Conservation (phyloP, 768 basidiomycete species). For the Antrodiella citrinella region DNA sequence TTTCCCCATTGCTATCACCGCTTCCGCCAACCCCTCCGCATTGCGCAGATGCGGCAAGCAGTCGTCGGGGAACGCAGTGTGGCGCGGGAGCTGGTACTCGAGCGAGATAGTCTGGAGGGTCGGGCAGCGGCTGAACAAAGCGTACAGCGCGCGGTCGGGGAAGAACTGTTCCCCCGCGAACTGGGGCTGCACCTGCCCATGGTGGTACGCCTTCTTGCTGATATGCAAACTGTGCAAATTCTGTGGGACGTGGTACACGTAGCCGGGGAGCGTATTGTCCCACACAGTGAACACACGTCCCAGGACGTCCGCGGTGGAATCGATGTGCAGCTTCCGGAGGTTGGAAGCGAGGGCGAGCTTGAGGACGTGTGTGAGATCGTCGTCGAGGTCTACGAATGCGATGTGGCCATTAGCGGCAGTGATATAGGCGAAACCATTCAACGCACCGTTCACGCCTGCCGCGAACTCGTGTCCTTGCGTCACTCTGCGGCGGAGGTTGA, state of each 20-base stretch:
- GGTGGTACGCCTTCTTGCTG: slow-evolving; percentile 11
- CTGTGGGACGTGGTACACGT: slow-evolving; percentile 11
- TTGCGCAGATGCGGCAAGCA: slow-evolving; percentile 8
- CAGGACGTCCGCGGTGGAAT: slow-evolving; percentile 34
- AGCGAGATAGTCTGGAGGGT: slow-evolving; percentile 11
- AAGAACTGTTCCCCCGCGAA: slow-evolving; percentile 13
- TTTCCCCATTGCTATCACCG: slow-evolving; percentile 5
- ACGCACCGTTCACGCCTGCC: slow-evolving; percentile 2
- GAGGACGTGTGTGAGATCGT: slow-evolving; percentile 15
- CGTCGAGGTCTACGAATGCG: slow-evolving; percentile 10
- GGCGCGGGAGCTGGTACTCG: slow-evolving; percentile 8
- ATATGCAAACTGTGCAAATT: slow-evolving; percentile 18
- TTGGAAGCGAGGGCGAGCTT: slow-evolving; percentile 28
- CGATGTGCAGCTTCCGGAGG: slow-evolving; percentile 35
- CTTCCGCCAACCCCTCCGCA: slow-evolving; percentile 9
- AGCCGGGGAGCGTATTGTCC: slow-evolving; percentile 6
- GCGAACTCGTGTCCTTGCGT: slow-evolving; percentile 12
- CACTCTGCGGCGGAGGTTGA: slow-evolving; percentile 26
- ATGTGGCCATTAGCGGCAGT: slow-evolving; percentile 4
- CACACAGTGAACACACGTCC: slow-evolving; percentile 17
- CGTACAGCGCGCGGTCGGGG: slow-evolving; percentile 14
- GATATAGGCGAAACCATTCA: neutral
- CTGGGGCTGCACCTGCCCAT: slow-evolving; percentile 5
- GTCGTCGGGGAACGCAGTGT: slow-evolving; percentile 8
- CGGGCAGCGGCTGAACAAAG: slow-evolving; percentile 12